Percentiles rank a stretch among this genome's conserved stretches.
Evolutionary conservation across 1,284 basidiomycete species (phyloP).

Genomic region (Clitocybe nebularis): DNA sequence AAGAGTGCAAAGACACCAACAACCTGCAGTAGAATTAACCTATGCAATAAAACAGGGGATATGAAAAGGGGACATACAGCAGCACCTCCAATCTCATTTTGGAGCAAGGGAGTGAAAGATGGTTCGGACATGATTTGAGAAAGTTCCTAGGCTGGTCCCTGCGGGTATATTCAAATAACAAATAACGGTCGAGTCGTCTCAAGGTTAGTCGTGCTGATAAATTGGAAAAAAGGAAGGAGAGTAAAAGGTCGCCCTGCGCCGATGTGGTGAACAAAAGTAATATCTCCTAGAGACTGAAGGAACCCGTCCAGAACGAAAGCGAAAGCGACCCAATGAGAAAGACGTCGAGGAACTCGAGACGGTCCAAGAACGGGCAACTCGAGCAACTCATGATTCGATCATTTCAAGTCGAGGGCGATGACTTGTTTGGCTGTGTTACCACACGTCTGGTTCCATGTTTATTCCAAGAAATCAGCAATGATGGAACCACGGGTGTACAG

Average conservation of each 20-base stretch:
- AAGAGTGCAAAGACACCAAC: slow-evolving; percentile 51
- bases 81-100: slow-evolving; percentile 34
- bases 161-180: no score
- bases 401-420: not conserved
- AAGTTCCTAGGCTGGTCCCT: no score
- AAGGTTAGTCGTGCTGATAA: no score
- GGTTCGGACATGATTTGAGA: slow-evolving; percentile 15
- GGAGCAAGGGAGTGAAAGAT: slow-evolving; percentile 26
- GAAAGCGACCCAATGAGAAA: slow-evolving; percentile 20
- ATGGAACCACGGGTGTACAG: no score
- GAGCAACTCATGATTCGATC: slow-evolving; percentile 7
- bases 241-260: slow-evolving; percentile 19
- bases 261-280: slow-evolving; percentile 11
- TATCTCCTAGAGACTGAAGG: slow-evolving; percentile 26
- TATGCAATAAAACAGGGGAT: not conserved
- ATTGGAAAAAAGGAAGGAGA: slow-evolving; percentile 11
- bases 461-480: no score
- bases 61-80: slow-evolving; percentile 35
- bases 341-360: slow-evolving; percentile 12
- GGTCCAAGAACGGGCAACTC: slow-evolving; percentile 4
- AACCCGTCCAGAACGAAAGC: slow-evolving; percentile 40
- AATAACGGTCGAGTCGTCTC: no score
- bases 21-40: slow-evolving; percentile 28
- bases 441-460: slow-evolving; percentile 1
- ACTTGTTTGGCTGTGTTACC: not conserved